A percentile compares a stretch with the other conserved stretches of the same genome.
These are phyloP conservation scores for Candida pseudoviswanathii DNA, from an alignment of 1,139 yeast genomes.

Conservation along the genomic window DNA sequence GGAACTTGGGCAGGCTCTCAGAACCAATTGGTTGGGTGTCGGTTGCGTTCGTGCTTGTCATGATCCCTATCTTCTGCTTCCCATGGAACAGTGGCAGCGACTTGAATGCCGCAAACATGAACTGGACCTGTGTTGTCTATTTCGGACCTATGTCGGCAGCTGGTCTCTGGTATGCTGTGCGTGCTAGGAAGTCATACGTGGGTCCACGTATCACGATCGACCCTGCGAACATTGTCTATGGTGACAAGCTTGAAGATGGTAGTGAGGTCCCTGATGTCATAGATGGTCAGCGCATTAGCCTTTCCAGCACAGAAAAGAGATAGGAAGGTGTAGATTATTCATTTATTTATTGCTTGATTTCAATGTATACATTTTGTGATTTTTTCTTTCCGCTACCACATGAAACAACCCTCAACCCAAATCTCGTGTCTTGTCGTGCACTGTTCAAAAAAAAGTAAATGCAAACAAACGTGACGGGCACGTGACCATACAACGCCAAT, in stretches of 20 bases:
- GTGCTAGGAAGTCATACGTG: constrained; percentile 64
- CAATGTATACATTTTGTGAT: too few species aligned
- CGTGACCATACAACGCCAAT: too few species aligned
- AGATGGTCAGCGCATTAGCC: constrained; percentile 10
- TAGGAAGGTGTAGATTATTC: neutral
- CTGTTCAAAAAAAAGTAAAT: too few species aligned
- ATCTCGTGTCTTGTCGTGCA: too few species aligned
- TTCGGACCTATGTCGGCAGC: constrained; percentile 64
- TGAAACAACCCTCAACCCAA: too few species aligned
- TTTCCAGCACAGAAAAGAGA: constrained; percentile 10
- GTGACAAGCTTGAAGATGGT: constrained; percentile 13
- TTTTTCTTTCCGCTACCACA: too few species aligned
- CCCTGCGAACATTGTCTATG: constrained; percentile 28
- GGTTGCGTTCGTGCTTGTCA: constrained; percentile 52
- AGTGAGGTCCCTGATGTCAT: constrained; percentile 13
- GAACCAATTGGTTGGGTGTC: constrained; percentile 38
- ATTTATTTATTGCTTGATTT: neutral
- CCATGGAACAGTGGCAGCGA: constrained; percentile 57
- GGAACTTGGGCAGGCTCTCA: constrained; percentile 63
- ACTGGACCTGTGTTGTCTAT: constrained; percentile 71
- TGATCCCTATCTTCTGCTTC: constrained; percentile 71
- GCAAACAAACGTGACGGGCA: too few species aligned
- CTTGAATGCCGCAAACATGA: constrained; percentile 54
- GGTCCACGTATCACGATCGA: constrained; percentile 70
- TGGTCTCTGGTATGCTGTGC: constrained; percentile 52